A percentile compares a stretch with the other conserved stretches of the same genome.
Conservation (phyloP, 2,329 filamentous ascomycete species). For the Aspergillus eucalypticola region DNA sequence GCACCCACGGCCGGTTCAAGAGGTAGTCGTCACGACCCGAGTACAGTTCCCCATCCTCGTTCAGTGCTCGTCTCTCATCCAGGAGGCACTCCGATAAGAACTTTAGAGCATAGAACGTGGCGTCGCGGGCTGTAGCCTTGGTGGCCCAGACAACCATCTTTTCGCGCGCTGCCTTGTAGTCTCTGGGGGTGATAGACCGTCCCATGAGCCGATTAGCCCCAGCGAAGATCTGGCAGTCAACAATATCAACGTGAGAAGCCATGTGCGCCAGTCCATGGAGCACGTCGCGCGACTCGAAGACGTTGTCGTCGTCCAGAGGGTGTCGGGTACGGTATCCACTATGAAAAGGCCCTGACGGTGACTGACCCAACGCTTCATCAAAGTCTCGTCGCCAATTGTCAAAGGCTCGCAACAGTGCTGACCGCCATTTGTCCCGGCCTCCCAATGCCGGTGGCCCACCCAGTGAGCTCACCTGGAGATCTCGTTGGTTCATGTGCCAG, state of each 20-base stretch:
- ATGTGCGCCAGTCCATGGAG: constrained; percentile 94
- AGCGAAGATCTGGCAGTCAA: constrained; percentile 96
- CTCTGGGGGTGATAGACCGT: constrained; percentile 76
- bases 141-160: constrained; percentile 94
- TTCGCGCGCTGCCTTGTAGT: constrained; percentile 75
- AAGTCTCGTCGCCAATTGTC: constrained; percentile 94
- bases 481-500: constrained; percentile 97
- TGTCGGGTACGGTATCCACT: constrained; percentile 29
- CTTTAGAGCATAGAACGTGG: constrained; percentile 86
- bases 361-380: constrained; percentile 72
- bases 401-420: constrained; percentile 80
- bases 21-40: constrained; percentile 84
- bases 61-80: constrained; percentile 45
- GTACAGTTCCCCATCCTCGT: constrained; percentile 54
- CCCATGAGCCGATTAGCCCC: constrained; percentile 82
- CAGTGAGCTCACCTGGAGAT: constrained; percentile 86
- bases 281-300: constrained; percentile 85
- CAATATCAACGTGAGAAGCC: constrained; percentile 95
- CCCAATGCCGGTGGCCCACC: constrained; percentile 78
- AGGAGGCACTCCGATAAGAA: constrained; percentile 80
- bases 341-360: constrained; percentile 30
- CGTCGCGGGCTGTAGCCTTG: constrained; percentile 82
- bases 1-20: constrained; percentile 89
- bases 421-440: constrained; percentile 87
- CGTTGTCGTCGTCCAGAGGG: constrained; percentile 61